A percentile compares a stretch with the other conserved stretches of the same genome.
Conservation (phyloP, 768 basidiomycete species). For the Suillus hirtellus region DNA sequence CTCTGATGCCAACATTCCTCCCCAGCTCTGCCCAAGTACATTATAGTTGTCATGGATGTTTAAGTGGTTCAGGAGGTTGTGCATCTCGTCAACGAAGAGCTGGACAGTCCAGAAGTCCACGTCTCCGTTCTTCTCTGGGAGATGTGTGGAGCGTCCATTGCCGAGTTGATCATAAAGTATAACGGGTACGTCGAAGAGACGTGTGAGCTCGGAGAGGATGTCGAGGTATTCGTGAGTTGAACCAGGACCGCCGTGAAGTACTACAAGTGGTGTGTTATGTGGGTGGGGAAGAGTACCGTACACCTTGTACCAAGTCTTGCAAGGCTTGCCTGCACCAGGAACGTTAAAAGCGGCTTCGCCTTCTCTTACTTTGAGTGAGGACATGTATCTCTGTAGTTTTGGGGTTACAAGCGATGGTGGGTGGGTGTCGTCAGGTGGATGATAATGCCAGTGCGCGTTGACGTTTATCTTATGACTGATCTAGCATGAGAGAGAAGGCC, state of each 20-base stretch:
- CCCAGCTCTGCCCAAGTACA: slow-evolving; percentile 43
- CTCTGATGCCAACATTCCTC: slow-evolving; percentile 46
- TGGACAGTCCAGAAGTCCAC: slow-evolving; percentile 48
- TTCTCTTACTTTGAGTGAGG: slow-evolving; percentile 32
- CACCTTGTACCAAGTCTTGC: slow-evolving; percentile 54
- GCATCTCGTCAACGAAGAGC: slow-evolving; percentile 52
- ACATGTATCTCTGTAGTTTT: slow-evolving; percentile 18
- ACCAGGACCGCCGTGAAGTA: slow-evolving; percentile 58
- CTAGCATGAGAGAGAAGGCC: neutral
- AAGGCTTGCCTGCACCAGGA: slow-evolving; percentile 32
- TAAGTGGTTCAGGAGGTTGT: slow-evolving; percentile 42
- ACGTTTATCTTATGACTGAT: neutral
- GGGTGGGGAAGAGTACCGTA: slow-evolving; percentile 41
- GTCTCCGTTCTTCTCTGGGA: slow-evolving; percentile 46
- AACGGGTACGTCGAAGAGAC: slow-evolving; percentile 41
- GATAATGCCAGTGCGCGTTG: too few relatives aligned
- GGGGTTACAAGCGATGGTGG: neutral
- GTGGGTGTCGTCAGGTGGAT: neutral
- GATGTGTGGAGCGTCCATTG: slow-evolving; percentile 53
- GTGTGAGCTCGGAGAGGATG: slow-evolving; percentile 39
- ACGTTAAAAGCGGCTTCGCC: slow-evolving; percentile 30
- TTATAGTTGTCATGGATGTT: slow-evolving; percentile 44
- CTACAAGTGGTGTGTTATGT: slow-evolving; percentile 43
- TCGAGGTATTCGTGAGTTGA: slow-evolving; percentile 42
- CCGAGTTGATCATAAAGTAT: slow-evolving; percentile 61